Evolutionary conservation across 1,284 basidiomycete species (phyloP).

Genomic region (Moesziomyces globuligerus): DNA sequence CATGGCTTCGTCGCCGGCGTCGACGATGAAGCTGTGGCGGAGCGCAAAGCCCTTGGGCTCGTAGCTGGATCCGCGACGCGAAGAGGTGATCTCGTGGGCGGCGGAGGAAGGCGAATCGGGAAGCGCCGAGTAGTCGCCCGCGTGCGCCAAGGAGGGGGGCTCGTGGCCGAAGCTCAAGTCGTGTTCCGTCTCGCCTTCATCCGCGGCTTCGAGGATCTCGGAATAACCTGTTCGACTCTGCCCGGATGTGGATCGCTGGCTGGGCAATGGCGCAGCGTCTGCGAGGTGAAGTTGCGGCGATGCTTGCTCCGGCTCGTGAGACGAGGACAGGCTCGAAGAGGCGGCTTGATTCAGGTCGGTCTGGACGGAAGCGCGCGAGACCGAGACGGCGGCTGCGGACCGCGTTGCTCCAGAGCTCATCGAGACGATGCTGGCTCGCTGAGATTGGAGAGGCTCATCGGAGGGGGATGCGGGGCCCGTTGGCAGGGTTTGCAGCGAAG

Average conservation of each 20-base stretch:
- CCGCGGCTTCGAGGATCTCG: constrained; percentile 21
- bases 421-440: constrained; percentile 27
- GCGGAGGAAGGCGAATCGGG: constrained; percentile 12
- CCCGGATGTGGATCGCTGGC: constrained; percentile 5
- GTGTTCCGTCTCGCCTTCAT: constrained; percentile 17
- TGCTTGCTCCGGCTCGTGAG: constrained; percentile 14
- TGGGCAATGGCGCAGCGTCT: constrained; percentile 11
- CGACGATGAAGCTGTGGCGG: constrained; percentile 29
- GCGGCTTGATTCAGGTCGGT: background rate
- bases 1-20: constrained; percentile 33
- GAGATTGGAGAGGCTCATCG: constrained; percentile 24
- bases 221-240: constrained; percentile 29
- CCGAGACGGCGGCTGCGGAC: constrained; percentile 7
- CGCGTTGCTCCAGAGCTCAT: constrained; percentile 15
- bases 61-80: background rate
- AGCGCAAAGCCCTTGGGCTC: constrained; percentile 8
- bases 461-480: constrained; percentile 6
- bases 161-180: constrained; percentile 18
- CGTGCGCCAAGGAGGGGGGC: constrained; percentile 11
- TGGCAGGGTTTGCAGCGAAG: background rate
- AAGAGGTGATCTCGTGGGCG: background rate
- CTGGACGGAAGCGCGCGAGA: constrained; percentile 1
- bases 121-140: constrained; percentile 37
- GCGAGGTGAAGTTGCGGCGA: constrained; percentile 13
- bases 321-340: constrained; percentile 4